phyloP scores from a whole-genome alignment of 352 stramenopile species.

The Phytophthora podocarpi region DNA sequence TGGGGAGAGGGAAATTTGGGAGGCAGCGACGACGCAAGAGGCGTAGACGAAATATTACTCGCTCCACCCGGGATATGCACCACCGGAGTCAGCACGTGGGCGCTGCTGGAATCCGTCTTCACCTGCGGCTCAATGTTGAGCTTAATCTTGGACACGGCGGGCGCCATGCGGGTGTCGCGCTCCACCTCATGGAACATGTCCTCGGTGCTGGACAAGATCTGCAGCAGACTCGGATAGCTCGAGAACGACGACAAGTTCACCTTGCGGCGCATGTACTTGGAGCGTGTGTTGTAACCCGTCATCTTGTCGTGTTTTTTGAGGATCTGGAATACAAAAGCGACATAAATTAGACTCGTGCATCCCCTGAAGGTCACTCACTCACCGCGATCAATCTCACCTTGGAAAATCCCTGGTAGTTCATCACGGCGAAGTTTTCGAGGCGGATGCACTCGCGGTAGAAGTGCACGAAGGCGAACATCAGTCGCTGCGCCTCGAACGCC shows the following conservation, averaged over 20 bases:
- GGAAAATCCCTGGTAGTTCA: constrained; percentile 88
- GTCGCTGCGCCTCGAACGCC: constrained; percentile 60
- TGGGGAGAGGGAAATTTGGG: constrained; percentile 48
- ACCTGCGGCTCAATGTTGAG: constrained; percentile 44
- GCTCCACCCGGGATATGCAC: constrained; percentile 18
- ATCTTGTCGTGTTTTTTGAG: constrained; percentile 89
- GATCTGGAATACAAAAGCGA: constrained; percentile 44
- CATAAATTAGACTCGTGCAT: not conserved
- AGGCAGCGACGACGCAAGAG: constrained; percentile 15
- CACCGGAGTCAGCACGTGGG: constrained; percentile 22
- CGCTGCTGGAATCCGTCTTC: not conserved
- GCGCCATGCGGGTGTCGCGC: constrained; percentile 54
- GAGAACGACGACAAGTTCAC: constrained; percentile 82
- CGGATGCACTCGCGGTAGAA: constrained; percentile 84
- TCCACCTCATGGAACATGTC: constrained; percentile 84
- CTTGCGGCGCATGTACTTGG: constrained; percentile 87
- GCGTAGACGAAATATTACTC: constrained; percentile 40
- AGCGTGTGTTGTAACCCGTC: constrained; percentile 84
- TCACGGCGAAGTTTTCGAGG: constrained; percentile 84
- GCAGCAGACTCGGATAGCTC: constrained; percentile 75
- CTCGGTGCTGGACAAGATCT: constrained; percentile 77
- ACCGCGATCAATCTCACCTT: constrained; percentile 46
- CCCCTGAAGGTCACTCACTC: not conserved
- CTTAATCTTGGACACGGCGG: constrained; percentile 59
- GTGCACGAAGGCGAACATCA: constrained; percentile 86